phyloP scores from a whole-genome alignment of 2,329 filamentous ascomycete species.

The Gaeumannomyces sp. region DNA sequence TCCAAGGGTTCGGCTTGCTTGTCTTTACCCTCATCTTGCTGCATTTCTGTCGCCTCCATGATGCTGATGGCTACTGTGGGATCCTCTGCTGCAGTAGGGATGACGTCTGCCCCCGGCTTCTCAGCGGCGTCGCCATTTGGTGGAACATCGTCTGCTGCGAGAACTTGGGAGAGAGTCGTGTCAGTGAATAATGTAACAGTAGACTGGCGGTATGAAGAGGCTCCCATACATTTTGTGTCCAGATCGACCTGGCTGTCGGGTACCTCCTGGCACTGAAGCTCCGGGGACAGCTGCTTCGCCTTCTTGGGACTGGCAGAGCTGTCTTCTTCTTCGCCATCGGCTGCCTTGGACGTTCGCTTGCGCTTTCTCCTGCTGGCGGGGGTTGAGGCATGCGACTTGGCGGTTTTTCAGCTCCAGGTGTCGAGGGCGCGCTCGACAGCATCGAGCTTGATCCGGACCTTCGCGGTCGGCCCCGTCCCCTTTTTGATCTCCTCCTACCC shows the following conservation, averaged over 20 bases:
- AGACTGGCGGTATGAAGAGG: background rate
- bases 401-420: slow-evolving; percentile 11
- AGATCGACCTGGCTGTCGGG: slow-evolving; percentile 17
- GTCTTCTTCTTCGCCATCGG: slow-evolving; percentile 12
- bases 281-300: slow-evolving; percentile 16
- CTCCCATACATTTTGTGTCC: slow-evolving; percentile 3
- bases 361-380: slow-evolving; percentile 21
- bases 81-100: background rate
- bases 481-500: slow-evolving; percentile 16
- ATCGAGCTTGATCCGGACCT: slow-evolving; percentile 13
- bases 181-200: background rate
- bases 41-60: background rate
- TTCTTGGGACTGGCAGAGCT: slow-evolving; percentile 19
- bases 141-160: background rate
- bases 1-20: background rate
- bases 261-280: slow-evolving; percentile 14
- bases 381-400: slow-evolving; percentile 17
- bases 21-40: background rate
- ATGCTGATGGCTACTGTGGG: background rate
- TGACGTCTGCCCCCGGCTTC: background rate
- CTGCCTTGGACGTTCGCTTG: slow-evolving; percentile 22
- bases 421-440: slow-evolving; percentile 10
- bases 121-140: background rate
- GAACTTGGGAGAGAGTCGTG: background rate
- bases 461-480: slow-evolving; percentile 18